A percentile compares a stretch with the other conserved stretches of the same genome.
Evolutionary conservation across 495 filamentous ascomycete genomes (phyloP).

Genomic region (Penicillium daleae): DNA sequence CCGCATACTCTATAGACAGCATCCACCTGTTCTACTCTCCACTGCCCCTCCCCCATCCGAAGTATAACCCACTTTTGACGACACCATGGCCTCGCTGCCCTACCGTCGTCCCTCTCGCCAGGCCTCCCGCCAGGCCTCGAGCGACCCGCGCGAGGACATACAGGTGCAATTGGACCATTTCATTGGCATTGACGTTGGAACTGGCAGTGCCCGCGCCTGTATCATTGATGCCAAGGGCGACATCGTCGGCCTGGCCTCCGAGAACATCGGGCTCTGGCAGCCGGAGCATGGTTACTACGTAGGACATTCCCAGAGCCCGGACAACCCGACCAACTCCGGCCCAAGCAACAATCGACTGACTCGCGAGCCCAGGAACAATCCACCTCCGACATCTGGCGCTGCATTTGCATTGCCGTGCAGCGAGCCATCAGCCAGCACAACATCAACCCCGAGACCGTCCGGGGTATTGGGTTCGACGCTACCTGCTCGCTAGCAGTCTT

Average conservation of each 20-base stretch:
- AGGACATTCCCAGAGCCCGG: slow-evolving; percentile 18
- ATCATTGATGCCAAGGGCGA: slow-evolving; percentile 89
- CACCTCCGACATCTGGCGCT: slow-evolving; percentile 91
- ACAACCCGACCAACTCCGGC: not conserved
- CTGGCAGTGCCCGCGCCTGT: slow-evolving; percentile 91
- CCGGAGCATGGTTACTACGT: slow-evolving; percentile 90
- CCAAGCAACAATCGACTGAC: slow-evolving; percentile 19
- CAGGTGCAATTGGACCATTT: slow-evolving; percentile 65
- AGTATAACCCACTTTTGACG: not conserved
- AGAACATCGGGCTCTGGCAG: slow-evolving; percentile 94
- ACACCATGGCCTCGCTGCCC: slow-evolving; percentile 36
- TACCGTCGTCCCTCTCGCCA: slow-evolving; percentile 39
- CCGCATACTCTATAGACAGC: not conserved
- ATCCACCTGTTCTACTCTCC: not conserved
- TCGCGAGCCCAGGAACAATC: slow-evolving; percentile 87
- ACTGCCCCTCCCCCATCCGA: not conserved
- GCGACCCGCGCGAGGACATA: slow-evolving; percentile 59
- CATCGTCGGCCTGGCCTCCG: slow-evolving; percentile 87
- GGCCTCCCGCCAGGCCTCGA: slow-evolving; percentile 57
- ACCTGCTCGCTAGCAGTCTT: slow-evolving; percentile 96
- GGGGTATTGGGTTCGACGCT: slow-evolving; percentile 94
- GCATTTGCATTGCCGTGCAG: slow-evolving; percentile 82
- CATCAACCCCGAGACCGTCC: slow-evolving; percentile 70
- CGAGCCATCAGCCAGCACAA: slow-evolving; percentile 76
- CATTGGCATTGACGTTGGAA: slow-evolving; percentile 95